Base-by-base conservation (phyloP, 139 green algal genomes). In the Chlorella sp. region DNA sequence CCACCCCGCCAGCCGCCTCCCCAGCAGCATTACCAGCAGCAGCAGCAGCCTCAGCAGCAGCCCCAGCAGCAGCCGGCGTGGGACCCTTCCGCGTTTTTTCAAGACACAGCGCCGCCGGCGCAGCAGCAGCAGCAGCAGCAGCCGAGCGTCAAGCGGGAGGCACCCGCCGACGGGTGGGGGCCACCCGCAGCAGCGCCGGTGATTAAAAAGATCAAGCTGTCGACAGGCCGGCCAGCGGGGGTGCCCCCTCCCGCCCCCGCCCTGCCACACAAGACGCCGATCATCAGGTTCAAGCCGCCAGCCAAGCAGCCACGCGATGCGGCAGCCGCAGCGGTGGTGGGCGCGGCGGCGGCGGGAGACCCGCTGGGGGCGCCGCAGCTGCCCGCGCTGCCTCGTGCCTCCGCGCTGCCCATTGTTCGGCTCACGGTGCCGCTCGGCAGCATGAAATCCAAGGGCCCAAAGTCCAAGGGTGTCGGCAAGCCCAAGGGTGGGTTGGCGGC, bases 241-340 rank as follows among this genome's bases (percentile, higher is more conserved):
- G 77, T 30, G 24, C 36, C 77, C 36, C 9, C 30, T 11, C n/a
- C n/a, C 36, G 36, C 36, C 36, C 77, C 37, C 2, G 28, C 69
- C 15, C 61, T 36, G n/a, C 7, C 66, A n/a, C 15, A 0, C 26
- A 90, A 87, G 66, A 90, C 83, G 79, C 87, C 86, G 36, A 80
- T 80, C 37, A 90, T 90, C 75, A 83, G 76, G 60, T 81, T 90
- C 76, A 90, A 90, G 37, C 86, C 77, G 86, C 86, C 86, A 12
- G 77, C 87, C 61, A 86, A 90, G 87, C 64, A 87, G 87, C 87
- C 77, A 30, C 60, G 73, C 3, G 75, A 83, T 16, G 86, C 73
- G 30, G 77, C 77, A 21, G 39, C 36, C 12, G 86, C 61, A 4
- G 77, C 36, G 0, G 73, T 64, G 26, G 40, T 90, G 37, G 36